Percentiles rank a stretch among this genome's conserved stretches.
Conservation (phyloP, 257 asterid species). For the Gentiana macrophylla region DNA sequence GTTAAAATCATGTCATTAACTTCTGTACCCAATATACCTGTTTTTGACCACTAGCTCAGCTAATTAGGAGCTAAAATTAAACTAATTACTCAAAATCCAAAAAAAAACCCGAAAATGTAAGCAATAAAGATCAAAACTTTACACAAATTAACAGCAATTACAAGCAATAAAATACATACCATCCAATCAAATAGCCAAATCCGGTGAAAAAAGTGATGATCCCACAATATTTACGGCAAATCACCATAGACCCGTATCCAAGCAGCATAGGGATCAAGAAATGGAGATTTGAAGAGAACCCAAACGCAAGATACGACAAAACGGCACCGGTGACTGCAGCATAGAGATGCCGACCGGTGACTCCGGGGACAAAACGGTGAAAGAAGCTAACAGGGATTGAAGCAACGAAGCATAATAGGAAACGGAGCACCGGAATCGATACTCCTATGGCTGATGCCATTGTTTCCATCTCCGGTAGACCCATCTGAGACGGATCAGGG, state of each 20-base stretch:
- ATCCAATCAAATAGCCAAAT: slow-evolving; percentile 94
- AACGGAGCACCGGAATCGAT: slow-evolving; percentile 86
- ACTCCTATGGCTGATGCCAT: slow-evolving; percentile 91
- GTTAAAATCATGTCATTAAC: too few relatives aligned
- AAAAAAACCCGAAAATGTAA: too few relatives aligned
- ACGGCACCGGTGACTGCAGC: slow-evolving; percentile 72
- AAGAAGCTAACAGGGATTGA: slow-evolving; percentile 85
- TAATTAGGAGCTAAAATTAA: too few relatives aligned
- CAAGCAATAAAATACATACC: slow-evolving; percentile 30
- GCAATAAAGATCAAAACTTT: too few relatives aligned
- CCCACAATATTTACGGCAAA: slow-evolving; percentile 61
- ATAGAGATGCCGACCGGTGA: slow-evolving; percentile 65
- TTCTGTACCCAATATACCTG: too few relatives aligned
- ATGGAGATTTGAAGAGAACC: slow-evolving; percentile 87
- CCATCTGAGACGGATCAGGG: slow-evolving; percentile 25
- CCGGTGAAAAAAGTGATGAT: slow-evolving; percentile 56
- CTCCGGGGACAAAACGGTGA: slow-evolving; percentile 77
- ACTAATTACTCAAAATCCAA: too few relatives aligned
- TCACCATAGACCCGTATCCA: slow-evolving; percentile 79
- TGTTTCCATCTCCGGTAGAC: slow-evolving; percentile 65
- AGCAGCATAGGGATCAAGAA: slow-evolving; percentile 75
- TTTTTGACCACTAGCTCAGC: too few relatives aligned
- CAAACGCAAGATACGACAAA: slow-evolving; percentile 70
- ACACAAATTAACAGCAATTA: too few relatives aligned
- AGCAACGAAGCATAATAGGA: slow-evolving; percentile 64